Percentiles rank a stretch among this genome's conserved stretches.
Conservation (phyloP, 2,329 filamentous ascomycete genomes). For the Penicillium expansum region DNA sequence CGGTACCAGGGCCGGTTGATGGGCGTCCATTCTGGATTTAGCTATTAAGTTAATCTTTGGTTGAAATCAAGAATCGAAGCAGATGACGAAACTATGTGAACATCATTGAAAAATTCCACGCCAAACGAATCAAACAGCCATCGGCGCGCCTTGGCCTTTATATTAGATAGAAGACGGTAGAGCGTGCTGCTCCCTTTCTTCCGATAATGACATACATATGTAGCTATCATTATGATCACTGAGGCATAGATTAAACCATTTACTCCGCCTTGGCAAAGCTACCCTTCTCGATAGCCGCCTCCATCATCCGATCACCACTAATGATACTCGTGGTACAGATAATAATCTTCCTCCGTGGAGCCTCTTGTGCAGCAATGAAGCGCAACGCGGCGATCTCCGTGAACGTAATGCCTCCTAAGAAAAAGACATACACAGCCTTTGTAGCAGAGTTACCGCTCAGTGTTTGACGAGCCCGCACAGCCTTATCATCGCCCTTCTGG, state of each 20-base stretch:
- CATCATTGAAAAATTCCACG: background rate
- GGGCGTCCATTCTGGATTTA: constrained; percentile 60
- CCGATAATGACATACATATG: background rate
- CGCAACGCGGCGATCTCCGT: constrained; percentile 92
- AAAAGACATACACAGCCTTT: constrained; percentile 94
- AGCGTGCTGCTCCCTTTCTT: background rate
- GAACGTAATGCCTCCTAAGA: constrained; percentile 93
- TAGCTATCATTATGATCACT: background rate
- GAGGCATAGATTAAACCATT: background rate
- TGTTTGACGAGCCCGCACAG: constrained; percentile 78
- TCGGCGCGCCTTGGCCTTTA: background rate
- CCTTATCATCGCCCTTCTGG: constrained; percentile 90
- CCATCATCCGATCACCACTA: constrained; percentile 85
- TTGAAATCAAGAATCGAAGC: background rate
- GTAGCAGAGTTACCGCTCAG: constrained; percentile 71
- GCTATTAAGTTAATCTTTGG: constrained; percentile 26
- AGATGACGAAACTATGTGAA: background rate
- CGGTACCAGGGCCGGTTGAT: constrained; percentile 74
- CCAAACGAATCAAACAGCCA: background rate
- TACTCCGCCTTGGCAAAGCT: constrained; percentile 51
- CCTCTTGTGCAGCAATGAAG: constrained; percentile 82
- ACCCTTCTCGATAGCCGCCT: constrained; percentile 72
- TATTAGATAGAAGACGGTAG: background rate
- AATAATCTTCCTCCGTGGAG: constrained; percentile 76
- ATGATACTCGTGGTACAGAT: constrained; percentile 92